Conservation (phyloP, 805 yeast species). For the Sungouiella blattae region DNA sequence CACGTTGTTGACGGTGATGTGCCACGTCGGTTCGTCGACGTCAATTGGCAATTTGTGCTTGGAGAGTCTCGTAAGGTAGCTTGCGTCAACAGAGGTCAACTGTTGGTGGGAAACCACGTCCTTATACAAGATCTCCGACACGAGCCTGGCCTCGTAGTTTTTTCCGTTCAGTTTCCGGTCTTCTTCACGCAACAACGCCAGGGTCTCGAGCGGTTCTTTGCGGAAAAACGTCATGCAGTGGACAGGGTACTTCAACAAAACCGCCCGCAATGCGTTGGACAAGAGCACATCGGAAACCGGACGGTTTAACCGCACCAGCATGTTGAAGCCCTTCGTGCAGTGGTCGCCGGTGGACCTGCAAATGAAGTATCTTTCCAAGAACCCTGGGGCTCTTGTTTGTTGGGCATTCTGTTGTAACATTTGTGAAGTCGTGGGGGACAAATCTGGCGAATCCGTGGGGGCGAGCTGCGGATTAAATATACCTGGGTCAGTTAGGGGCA, state of each 20-base stretch:
- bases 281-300: conserved; percentile 5
- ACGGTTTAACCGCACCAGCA: conserved; percentile 5
- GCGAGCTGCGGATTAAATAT: too few relatives aligned
- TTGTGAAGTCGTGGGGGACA: too few relatives aligned
- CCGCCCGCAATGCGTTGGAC: conserved; percentile 10
- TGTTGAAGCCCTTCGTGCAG: conserved; percentile 10
- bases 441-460: too few relatives aligned
- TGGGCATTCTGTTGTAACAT: too few relatives aligned
- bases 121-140: conserved; percentile 4
- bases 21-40: conserved; percentile 8
- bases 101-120: conserved; percentile 7
- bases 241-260: conserved; percentile 6
- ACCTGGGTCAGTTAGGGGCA: too few relatives aligned
- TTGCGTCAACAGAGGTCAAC: conserved; percentile 3
- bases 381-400: too few relatives aligned
- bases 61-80: conserved; percentile 3
- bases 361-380: conserved; percentile 11
- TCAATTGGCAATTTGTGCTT: conserved; percentile 6
- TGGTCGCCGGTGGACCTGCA: conserved; percentile 11
- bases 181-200: too few relatives aligned
- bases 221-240: conserved; percentile 10
- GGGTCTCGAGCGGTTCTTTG: neutral
- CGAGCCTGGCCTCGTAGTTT: conserved; percentile 7
- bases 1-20: conserved; percentile 2
- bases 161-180: conserved; percentile 3